These are phyloP conservation scores for Magnolia officinalis DNA, from an alignment of 164 flowering plant species.

Conservation along the genomic window DNA sequence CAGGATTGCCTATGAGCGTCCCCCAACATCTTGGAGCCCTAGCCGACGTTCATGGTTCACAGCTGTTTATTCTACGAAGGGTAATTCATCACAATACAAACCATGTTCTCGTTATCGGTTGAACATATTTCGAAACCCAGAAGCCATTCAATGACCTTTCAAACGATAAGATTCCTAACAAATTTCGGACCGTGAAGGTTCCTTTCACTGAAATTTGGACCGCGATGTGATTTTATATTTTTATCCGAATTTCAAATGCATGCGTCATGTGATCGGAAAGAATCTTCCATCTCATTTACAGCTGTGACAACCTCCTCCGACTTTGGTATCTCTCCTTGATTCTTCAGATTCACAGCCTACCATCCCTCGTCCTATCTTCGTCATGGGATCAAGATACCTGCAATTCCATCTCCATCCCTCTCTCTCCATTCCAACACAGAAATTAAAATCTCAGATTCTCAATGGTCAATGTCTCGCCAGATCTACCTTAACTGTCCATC, in stretches of 20 bases:
- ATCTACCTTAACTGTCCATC: not conserved
- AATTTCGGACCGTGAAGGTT: no score
- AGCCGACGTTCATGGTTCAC: no score
- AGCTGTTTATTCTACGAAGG: no score
- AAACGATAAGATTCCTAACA: no score
- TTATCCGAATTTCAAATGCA: not conserved
- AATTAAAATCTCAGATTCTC: slow-evolving; percentile 4
- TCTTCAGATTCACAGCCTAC: not conserved
- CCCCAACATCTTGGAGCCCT: no score
- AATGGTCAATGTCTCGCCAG: not conserved
- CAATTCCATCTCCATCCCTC: slow-evolving; percentile 38
- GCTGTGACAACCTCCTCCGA: not conserved
- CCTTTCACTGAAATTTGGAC: no score
- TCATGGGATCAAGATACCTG: slow-evolving; percentile 43
- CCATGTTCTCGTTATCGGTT: no score
- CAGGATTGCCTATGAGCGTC: no score
- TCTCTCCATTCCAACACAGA: slow-evolving; percentile 13
- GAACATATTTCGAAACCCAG: no score
- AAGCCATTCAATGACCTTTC: no score
- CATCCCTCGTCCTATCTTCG: not conserved
- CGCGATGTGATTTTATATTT: no score
- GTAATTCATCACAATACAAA: no score
- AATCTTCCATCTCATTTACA: not conserved
- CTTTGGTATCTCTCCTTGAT: not conserved
- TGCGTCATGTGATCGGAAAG: not conserved